Base-by-base conservation (phyloP, 2,329 filamentous ascomycete genomes). In the Nemania diffusa region DNA sequence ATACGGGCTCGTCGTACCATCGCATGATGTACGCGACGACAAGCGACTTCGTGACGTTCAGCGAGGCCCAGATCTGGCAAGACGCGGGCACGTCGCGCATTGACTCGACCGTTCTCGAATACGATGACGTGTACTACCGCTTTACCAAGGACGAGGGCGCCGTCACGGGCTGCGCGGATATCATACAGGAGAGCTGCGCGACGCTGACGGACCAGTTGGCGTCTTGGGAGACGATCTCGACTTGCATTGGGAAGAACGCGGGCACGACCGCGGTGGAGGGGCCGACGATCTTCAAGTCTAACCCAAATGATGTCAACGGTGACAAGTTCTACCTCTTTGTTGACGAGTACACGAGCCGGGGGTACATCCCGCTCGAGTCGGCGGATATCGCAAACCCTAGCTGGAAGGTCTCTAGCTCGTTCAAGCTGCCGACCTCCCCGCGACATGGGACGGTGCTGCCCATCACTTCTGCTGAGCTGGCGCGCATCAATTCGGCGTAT, bases 91-190 rank as follows among this genome's bases (percentile, higher is more conserved):
- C 79, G 56, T 83, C 85, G 1, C 80, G 84, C 1, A 87, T 87
- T 26, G 85, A 87, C 70, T 83, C 84, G 0, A 87, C 84, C 0
- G 82, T 87, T 0, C 72, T 87, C 15, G 77, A 83, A 59, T 79
- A 79, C 0, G 78, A 78, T 1, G 73, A 74, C 11, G 74, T 73
- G 0, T 86, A 83, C 72, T 84, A 85, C 71, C 84, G 85, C 9
- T 87, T 87, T 71, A 86, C 84, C 20, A 87, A 87, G 64, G 85
- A 87, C 48, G 85, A 87, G 62, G 84, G 83, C 0, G 82, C 79
- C 4, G 78, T 75, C 1, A 86, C 84, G 0, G 85, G 85, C 1
- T 87, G 85, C 71, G 78, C 76, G 1, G 85, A 87, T 50, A 87
- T 87, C 26, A 86, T 87, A 22, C 81, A 87, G 65, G 85, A 87